Conservation (phyloP, 1,284 basidiomycete genomes). For the Sphagnurus paluster region DNA sequence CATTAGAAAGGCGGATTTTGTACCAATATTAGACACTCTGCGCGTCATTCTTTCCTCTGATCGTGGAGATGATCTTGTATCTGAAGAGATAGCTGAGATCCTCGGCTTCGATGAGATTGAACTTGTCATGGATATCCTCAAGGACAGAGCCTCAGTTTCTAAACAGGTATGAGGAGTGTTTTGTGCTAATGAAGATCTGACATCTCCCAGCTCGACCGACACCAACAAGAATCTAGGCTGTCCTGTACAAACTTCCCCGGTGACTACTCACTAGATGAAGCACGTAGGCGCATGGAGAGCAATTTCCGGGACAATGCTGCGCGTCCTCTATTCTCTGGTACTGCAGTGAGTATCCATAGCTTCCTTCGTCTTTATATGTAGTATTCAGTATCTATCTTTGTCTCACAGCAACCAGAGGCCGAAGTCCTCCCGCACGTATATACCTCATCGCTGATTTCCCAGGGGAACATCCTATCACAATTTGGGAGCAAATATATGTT, state of each 20-base stretch:
- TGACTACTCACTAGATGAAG: conserved; percentile 52
- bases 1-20: conserved; percentile 25
- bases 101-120: conserved; percentile 88
- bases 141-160: conserved; percentile 41
- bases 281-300: conserved; percentile 67
- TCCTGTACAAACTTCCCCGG: conserved; percentile 12
- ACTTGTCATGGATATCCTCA: conserved; percentile 57
- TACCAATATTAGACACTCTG: conserved; percentile 30
- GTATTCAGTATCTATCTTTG: not conserved
- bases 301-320: conserved; percentile 63
- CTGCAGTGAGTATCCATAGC: conserved; percentile 43
- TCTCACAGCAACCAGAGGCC: conserved; percentile 49
- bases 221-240: conserved; percentile 3
- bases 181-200: conserved; percentile 14
- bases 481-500: conserved; percentile 78
- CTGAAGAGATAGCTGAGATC: conserved; percentile 78
- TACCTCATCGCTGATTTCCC: conserved; percentile 60
- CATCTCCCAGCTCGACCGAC: conserved; percentile 11
- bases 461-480: conserved; percentile 74
- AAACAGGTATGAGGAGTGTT: conserved; percentile 39
- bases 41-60: conserved; percentile 33
- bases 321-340: conserved; percentile 66
- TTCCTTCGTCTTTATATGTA: conserved; percentile 10
- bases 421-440: conserved; percentile 91
- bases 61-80: conserved; percentile 66